Evolutionary conservation across 2,329 filamentous ascomycete species (phyloP).

Genomic region (Pezicula radicicola): DNA sequence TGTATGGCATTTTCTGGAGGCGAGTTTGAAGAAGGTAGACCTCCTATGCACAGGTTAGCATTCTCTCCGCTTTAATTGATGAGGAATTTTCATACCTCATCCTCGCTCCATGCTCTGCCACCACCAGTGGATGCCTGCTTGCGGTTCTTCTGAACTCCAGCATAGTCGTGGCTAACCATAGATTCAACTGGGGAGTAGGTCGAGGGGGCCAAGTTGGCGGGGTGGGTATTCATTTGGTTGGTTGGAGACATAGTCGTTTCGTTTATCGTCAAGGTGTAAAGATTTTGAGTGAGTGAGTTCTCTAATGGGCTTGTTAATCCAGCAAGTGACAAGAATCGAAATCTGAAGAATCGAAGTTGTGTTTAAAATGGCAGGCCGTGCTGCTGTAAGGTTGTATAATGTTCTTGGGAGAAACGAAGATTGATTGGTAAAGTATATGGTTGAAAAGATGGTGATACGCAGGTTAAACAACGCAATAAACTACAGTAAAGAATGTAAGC

Average conservation of each 20-base stretch:
- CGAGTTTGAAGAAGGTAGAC: constrained; percentile 80
- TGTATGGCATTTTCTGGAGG: constrained; percentile 86
- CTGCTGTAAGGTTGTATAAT: constrained; percentile 44
- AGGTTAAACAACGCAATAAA: constrained; percentile 27
- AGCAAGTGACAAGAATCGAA: constrained; percentile 29
- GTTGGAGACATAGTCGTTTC: constrained; percentile 27
- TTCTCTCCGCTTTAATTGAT: not conserved
- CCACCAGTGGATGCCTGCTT: constrained; percentile 70
- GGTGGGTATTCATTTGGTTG: constrained; percentile 29
- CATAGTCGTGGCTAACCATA: constrained; percentile 54
- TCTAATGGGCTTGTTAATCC: constrained; percentile 24
- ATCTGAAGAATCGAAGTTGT: constrained; percentile 6
- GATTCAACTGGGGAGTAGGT: constrained; percentile 42
- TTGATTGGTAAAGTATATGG: constrained; percentile 11
- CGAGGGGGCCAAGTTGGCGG: constrained; percentile 23
- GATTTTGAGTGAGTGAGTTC: constrained; percentile 11
- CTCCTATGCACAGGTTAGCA: constrained; percentile 51
- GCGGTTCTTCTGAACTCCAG: constrained; percentile 58
- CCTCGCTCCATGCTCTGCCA: constrained; percentile 80
- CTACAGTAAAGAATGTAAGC: constrained; percentile 46
- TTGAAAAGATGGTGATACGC: constrained; percentile 22
- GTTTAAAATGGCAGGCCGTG: constrained; percentile 36
- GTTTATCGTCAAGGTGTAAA: constrained; percentile 22
- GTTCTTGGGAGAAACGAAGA: constrained; percentile 13
- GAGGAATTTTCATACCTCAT: constrained; percentile 57